Evolutionary conservation across 495 filamentous ascomycete species (phyloP).

Genomic region (Xylaria bambusicola): DNA sequence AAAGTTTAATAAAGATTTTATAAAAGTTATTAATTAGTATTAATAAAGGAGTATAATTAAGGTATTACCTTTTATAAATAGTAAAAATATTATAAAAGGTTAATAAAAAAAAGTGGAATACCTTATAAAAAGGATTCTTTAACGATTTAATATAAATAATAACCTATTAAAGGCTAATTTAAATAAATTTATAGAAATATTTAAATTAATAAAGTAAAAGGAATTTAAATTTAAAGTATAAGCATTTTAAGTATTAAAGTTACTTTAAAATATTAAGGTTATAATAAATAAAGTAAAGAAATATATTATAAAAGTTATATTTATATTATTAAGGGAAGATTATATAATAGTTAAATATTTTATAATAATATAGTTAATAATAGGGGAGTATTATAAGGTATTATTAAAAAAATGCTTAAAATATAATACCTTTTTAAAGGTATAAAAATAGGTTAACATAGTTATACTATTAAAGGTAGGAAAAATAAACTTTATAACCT

Average conservation of each 20-base stretch:
- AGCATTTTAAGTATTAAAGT: too few relatives aligned
- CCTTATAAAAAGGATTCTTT: constrained; percentile 7
- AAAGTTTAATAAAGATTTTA: background rate
- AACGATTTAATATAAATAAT: background rate
- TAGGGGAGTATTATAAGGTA: too few relatives aligned
- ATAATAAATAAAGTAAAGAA: background rate
- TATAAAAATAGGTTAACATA: background rate
- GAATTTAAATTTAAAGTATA: too few relatives aligned
- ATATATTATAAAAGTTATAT: constrained; percentile 1
- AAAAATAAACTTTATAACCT: constrained; percentile 1
- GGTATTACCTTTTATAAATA: background rate
- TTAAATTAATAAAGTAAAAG: too few relatives aligned
- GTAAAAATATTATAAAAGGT: background rate
- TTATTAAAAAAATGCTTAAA: too few relatives aligned
- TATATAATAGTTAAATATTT: constrained; percentile 1
- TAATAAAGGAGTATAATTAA: background rate
- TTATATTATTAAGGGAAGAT: background rate
- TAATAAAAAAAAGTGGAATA: background rate
- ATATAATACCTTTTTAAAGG: too few relatives aligned
- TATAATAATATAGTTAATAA: too few relatives aligned
- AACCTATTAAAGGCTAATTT: background rate
- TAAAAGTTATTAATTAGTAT: background rate
- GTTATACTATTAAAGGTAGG: constrained; percentile 4
- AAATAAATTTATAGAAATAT: background rate
- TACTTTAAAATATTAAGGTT: background rate